A percentile compares a stretch with the other conserved stretches of the same genome.
phyloP scores from a whole-genome alignment of 2,329 filamentous ascomycete species.

The Verticillium albo-atrum region DNA sequence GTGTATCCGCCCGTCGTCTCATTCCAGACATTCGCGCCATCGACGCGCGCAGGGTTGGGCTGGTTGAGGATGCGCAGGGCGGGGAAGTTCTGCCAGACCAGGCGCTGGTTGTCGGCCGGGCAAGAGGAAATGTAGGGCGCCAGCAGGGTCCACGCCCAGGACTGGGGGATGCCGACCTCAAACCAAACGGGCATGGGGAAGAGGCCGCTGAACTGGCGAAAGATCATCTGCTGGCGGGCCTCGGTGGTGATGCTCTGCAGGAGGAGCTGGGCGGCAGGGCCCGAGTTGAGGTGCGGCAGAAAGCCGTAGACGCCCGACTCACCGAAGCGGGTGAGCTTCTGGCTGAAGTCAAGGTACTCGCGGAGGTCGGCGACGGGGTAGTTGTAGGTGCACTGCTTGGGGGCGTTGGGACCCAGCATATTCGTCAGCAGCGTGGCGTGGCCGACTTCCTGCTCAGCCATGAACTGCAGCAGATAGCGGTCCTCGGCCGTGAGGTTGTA shows the following conservation, averaged over 20 bases:
- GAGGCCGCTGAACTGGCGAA: conserved; percentile 75
- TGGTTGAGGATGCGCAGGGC: conserved; percentile 68
- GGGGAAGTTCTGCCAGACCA: conserved; percentile 84
- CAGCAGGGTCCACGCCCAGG: conserved; percentile 78
- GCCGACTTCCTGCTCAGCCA: conserved; percentile 72
- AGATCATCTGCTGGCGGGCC: conserved; percentile 78
- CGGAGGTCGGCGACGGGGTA: conserved; percentile 72
- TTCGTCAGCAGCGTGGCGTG: conserved; percentile 75
- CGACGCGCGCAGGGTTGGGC: conserved; percentile 66
- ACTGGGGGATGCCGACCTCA: conserved; percentile 73
- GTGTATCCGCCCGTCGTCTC: conserved; percentile 60
- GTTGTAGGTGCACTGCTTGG: conserved; percentile 74
- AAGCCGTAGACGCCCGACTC: conserved; percentile 81
- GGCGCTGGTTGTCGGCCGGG: conserved; percentile 65
- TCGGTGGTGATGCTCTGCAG: conserved; percentile 74
- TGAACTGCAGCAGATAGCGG: conserved; percentile 67
- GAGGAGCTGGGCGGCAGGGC: conserved; percentile 68
- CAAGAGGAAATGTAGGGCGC: conserved; percentile 79
- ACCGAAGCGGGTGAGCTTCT: conserved; percentile 79
- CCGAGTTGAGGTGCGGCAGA: conserved; percentile 70
- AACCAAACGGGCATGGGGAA: conserved; percentile 85
- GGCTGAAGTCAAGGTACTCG: conserved; percentile 79
- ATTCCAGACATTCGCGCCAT: conserved; percentile 56
- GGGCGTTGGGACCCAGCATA: conserved; percentile 68
- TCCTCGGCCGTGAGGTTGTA: conserved; percentile 67